Evolutionary conservation across 2,329 filamentous ascomycete species (phyloP).

Genomic region (Nakataea oryzae): DNA sequence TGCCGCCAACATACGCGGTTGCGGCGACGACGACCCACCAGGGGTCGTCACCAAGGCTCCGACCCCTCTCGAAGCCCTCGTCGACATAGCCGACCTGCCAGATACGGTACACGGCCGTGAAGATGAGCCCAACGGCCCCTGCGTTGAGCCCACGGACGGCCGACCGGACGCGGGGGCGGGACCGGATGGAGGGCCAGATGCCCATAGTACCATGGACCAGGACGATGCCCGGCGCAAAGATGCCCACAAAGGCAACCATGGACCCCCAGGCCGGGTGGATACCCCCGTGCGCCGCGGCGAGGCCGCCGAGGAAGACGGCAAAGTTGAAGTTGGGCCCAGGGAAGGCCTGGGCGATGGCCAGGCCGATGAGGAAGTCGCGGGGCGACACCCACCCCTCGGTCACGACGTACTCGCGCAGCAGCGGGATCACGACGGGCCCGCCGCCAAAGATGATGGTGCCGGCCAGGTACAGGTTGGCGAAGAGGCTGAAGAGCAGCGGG

Average conservation of each 20-base stretch:
- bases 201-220: conserved; percentile 40
- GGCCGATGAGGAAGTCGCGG: conserved; percentile 61
- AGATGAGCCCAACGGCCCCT: conserved; percentile 49
- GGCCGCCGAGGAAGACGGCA: conserved; percentile 43
- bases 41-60: conserved; percentile 44
- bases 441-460: conserved; percentile 60
- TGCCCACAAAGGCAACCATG: conserved; percentile 38
- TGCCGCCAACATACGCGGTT: conserved; percentile 28
- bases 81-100: conserved; percentile 53
- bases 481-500: conserved; percentile 47
- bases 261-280: conserved; percentile 32
- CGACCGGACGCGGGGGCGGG: conserved; percentile 33
- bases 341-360: conserved; percentile 62
- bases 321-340: conserved; percentile 33
- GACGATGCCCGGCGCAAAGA: conserved; percentile 39
- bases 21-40: conserved; percentile 55
- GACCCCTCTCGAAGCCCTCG: conserved; percentile 32
- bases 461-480: conserved; percentile 64
- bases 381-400: conserved; percentile 59
- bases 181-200: conserved; percentile 41
- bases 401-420: conserved; percentile 53
- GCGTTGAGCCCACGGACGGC: conserved; percentile 47
- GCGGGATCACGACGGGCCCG: conserved; percentile 54
- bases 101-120: conserved; percentile 52
- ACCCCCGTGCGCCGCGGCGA: conserved; percentile 30